Base-by-base conservation (phyloP, 1,284 basidiomycete genomes). In the Malassezia japonica region DNA sequence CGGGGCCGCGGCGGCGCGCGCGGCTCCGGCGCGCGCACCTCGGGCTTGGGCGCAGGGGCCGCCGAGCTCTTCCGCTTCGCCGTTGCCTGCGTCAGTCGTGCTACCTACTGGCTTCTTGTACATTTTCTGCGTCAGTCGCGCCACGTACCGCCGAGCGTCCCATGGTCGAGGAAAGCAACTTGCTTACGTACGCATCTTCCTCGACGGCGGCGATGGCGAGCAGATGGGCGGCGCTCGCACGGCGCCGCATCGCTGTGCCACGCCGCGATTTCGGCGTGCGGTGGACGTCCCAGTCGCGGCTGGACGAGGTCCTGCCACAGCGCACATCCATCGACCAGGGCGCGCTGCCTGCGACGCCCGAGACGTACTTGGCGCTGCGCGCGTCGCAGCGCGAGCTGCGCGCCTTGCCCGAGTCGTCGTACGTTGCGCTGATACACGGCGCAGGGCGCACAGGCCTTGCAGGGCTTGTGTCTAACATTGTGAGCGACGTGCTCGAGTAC, bases 311-410 rank as follows among this genome's bases (percentile, higher is more conserved):
- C n/a, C n/a, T n/a, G n/a, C n/a, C n/a, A n/a, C n/a, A n/a, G n/a
- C n/a, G n/a, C n/a, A n/a, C n/a, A n/a, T n/a, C n/a, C n/a, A n/a
- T n/a, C n/a, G n/a, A n/a, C n/a, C n/a, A 44, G 9, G 27, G 6
- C 3, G 36, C 51, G 9, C 29, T 54, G n/a, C 51, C 51, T 6
- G 46, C 47, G n/a, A 54, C 51, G n/a, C 46, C 46, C 4, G 51
- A 54, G 10, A 54, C 51, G 27, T 54, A 54, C 35, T 25, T 54
- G 24, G 51, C 51, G 24, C 25, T 54, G 25, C 46, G 51, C 21
- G 31, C 39, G 9, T 54, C 51, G 8, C 29, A 28, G 15, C 29
- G 44, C 32, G 46, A 54, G 37, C 37, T 54, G 8, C 46, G 40
- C 6, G 45, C 34, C 5, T 36, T 54, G 10, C 51, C 51, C 13